Percentiles rank a stretch among this genome's conserved stretches.
Evolutionary conservation across 495 filamentous ascomycete species (phyloP).

Genomic region (Xylaria grammica): DNA sequence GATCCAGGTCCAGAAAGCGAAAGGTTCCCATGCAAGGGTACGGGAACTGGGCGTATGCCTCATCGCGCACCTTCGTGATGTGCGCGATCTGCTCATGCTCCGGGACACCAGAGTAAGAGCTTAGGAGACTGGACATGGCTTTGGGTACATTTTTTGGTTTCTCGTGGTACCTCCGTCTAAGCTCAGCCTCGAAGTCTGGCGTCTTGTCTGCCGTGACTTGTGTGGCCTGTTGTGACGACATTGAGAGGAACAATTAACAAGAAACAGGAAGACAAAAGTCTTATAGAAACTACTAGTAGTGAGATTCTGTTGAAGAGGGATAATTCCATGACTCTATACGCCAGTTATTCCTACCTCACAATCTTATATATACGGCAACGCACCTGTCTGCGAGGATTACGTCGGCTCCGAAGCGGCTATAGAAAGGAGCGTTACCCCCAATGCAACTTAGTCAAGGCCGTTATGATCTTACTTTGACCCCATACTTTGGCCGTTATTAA

Average conservation of each 20-base stretch:
- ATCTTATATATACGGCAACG: not conserved
- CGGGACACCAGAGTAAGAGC: constrained; percentile 28
- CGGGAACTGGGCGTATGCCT: constrained; percentile 28
- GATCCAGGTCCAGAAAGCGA: constrained; percentile 45
- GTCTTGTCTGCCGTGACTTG: constrained; percentile 8
- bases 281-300: not conserved
- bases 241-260: too few relatives aligned
- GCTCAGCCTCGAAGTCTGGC: not conserved
- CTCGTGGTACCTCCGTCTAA: constrained; percentile 8
- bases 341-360: not conserved
- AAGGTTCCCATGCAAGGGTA: constrained; percentile 51
- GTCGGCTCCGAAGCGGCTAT: constrained; percentile 17
- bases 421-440: not conserved
- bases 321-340: not conserved
- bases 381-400: not conserved
- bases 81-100: constrained; percentile 25
- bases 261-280: not conserved
- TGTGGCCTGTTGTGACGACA: not conserved
- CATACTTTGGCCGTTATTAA: too few relatives aligned
- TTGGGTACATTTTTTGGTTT: constrained; percentile 25
- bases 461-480: too few relatives aligned
- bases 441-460: too few relatives aligned
- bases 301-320: not conserved
- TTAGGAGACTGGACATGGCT: constrained; percentile 24
- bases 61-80: constrained; percentile 31